These are phyloP conservation scores for Phytophthora constricta DNA, from an alignment of 352 stramenopile genomes.

Conservation along the genomic window DNA sequence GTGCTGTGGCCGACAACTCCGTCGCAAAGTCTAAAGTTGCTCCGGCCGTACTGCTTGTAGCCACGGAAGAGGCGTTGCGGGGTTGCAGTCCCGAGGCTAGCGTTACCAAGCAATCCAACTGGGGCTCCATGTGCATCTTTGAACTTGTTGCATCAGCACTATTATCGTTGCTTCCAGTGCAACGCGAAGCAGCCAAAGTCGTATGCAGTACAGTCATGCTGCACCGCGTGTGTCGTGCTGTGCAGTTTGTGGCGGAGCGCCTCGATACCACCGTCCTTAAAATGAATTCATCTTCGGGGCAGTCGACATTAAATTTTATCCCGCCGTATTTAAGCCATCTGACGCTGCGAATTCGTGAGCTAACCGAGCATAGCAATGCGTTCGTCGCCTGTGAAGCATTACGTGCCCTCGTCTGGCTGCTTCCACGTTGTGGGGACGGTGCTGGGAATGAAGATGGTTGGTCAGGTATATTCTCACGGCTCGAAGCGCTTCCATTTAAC, in stretches of 20 bases:
- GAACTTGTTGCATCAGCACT: slow-evolving; percentile 53
- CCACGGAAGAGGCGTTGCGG: slow-evolving; percentile 64
- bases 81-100: slow-evolving; percentile 47
- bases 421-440: slow-evolving; percentile 41
- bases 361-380: slow-evolving; percentile 50
- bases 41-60: slow-evolving; percentile 49
- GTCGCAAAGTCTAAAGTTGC: background rate
- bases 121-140: slow-evolving; percentile 54
- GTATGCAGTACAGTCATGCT: slow-evolving; percentile 16
- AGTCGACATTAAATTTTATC: slow-evolving; percentile 42
- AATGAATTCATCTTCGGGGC: slow-evolving; percentile 41
- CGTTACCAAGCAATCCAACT: slow-evolving; percentile 53
- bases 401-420: slow-evolving; percentile 73
- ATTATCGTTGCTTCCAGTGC: slow-evolving; percentile 56
- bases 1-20: slow-evolving; percentile 9
- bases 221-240: slow-evolving; percentile 40
- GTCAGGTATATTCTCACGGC: slow-evolving; percentile 48
- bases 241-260: slow-evolving; percentile 62
- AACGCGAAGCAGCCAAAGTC: slow-evolving; percentile 14
- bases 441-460: slow-evolving; percentile 33
- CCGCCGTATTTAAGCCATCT: slow-evolving; percentile 57
- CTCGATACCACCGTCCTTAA: slow-evolving; percentile 59
- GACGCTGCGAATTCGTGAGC: slow-evolving; percentile 47
- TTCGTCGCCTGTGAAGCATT: slow-evolving; percentile 70
- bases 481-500: slow-evolving; percentile 53